phyloP scores from a whole-genome alignment of 306 rosid genomes.

The Glycine latifolia region DNA sequence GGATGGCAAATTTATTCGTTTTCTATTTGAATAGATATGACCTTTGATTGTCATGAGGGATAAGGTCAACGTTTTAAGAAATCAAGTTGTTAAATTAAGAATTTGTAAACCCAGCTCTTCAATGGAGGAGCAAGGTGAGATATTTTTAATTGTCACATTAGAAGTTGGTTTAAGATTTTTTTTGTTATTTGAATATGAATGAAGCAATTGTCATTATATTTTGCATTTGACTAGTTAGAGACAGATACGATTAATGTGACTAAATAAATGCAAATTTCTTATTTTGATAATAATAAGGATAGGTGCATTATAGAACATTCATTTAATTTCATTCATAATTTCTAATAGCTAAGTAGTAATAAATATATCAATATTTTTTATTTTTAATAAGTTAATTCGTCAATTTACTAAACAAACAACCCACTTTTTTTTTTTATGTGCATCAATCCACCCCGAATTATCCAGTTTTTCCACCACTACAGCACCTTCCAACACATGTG shows the following conservation, averaged over 20 bases:
- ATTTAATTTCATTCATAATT: too few species aligned
- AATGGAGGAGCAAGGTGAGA: neutral
- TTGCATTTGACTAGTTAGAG: too few species aligned
- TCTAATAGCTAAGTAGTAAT: too few species aligned
- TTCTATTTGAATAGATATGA: neutral
- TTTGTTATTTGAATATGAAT: too few species aligned
- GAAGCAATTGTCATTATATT: too few species aligned
- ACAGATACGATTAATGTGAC: neutral
- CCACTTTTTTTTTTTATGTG: neutral
- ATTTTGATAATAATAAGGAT: neutral
- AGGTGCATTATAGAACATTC: too few species aligned
- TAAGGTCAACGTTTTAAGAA: neutral
- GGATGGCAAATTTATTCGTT: neutral
- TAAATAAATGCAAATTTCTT: too few species aligned
- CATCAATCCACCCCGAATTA: neutral
- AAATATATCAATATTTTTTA: too few species aligned
- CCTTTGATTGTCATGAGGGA: neutral
- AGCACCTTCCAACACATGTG: too few species aligned
- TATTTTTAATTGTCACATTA: neutral
- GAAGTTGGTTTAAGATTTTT: neutral
- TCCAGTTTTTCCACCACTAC: too few species aligned
- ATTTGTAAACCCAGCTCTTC: neutral
- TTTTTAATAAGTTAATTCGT: neutral
- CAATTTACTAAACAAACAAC: neutral
- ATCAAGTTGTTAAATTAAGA: neutral